Conservation (phyloP, 148 eudicot species). For the Rhododendron molle region DNA sequence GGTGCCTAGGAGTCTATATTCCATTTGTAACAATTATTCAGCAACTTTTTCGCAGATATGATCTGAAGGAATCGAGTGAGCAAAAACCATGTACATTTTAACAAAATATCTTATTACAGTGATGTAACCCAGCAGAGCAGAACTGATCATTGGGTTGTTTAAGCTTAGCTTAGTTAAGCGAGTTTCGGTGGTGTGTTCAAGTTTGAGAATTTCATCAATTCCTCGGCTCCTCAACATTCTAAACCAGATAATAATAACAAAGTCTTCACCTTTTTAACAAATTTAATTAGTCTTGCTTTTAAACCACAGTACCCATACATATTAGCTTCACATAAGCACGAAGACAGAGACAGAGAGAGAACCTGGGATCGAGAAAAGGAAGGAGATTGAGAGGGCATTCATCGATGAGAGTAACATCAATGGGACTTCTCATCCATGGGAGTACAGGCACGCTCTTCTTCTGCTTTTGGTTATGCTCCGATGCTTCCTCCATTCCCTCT, state of each 20-base stretch:
- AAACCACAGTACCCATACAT: neutral
- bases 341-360: neutral
- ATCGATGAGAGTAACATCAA: slow-evolving; percentile 32
- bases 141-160: neutral
- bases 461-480: slow-evolving; percentile 16
- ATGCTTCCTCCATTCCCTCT: slow-evolving; percentile 18
- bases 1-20: neutral
- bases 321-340: neutral
- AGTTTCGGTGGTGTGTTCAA: neutral
- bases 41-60: neutral
- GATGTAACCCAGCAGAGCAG: neutral
- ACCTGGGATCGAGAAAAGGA: slow-evolving; percentile 54
- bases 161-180: neutral
- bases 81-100: neutral
- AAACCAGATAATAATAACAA: neutral
- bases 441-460: slow-evolving; percentile 37
- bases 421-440: slow-evolving; percentile 62
- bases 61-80: neutral
- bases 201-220: neutral
- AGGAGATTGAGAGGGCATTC: slow-evolving; percentile 38
- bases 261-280: neutral
- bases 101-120: neutral
- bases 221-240: too few species aligned
- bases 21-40: neutral
- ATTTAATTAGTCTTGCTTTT: neutral